Base-by-base conservation (phyloP, 352 stramenopile genomes). In the Lagenidium giganteum region DNA sequence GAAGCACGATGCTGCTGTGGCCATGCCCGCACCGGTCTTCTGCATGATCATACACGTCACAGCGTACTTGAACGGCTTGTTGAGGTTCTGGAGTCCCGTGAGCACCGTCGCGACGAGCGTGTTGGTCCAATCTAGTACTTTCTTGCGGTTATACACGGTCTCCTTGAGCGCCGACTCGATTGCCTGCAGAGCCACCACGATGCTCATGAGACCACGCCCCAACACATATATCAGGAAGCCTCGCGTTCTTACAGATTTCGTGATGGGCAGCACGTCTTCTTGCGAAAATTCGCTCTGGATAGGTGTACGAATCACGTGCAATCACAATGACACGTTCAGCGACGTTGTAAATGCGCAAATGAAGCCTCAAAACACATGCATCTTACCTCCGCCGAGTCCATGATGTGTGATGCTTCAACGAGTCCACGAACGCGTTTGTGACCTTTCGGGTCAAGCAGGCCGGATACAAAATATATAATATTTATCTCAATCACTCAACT, bases 11-110 rank as follows among this genome's bases (percentile, higher is more conserved):
- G 74, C 79, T 1, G 76, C 66, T 2, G 79, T 89, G 26, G 72
- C 63, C 58, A 89, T 71, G 9, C 70, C 73, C 0, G 76, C 79
- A 21, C 79, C 79, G 2, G 76, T 92, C 52, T 92, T 92, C 42
- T 92, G 79, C 76, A 92, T 87, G 55, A 92, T 86, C 33, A 92
- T 56, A 49, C 79, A 92, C 23, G 79, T 92, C 29, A 89, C 75
- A n/a, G 67, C 64, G 51, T 87, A 85, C 58, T 92, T 92, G 62
- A 92, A 87, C 3, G 79, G 79, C 37, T 92, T 92, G 64, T 88
- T 92, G 61, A 92, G 71, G 58, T 87, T 89, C 61, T 88, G 79
- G 27, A 92, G 62, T 0, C 76, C 79, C 20, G 70, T 84, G 42
- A 92, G 70, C 26, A 92, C 79, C n/a, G 69, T 57, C 2, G 79